A percentile compares a stretch with the other conserved stretches of the same genome.
These are phyloP conservation scores for Penicillium waksmanii DNA, from an alignment of 495 filamentous ascomycete species.

Conservation along the genomic window DNA sequence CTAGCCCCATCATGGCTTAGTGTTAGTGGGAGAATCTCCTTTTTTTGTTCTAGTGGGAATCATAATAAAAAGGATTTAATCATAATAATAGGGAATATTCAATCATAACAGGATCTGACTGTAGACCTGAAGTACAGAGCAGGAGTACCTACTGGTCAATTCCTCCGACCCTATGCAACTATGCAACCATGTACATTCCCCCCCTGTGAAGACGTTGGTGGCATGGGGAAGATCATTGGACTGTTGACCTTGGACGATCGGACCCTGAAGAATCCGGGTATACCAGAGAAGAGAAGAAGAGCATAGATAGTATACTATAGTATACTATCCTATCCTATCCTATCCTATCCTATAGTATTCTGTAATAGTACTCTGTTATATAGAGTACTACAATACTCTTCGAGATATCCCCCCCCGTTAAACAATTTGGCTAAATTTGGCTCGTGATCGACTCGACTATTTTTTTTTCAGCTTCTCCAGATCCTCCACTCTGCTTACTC, in stretches of 20 bases:
- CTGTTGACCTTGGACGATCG: neutral
- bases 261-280: neutral
- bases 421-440: conserved; percentile 3
- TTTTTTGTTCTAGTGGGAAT: conserved; percentile 1
- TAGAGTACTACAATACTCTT: too few relatives aligned
- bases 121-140: neutral
- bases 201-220: conserved; percentile 16
- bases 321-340: neutral
- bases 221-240: conserved; percentile 17
- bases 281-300: too few relatives aligned
- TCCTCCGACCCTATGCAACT: conserved; percentile 13
- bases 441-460: conserved; percentile 7
- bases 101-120: too few relatives aligned
- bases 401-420: neutral
- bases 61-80: too few relatives aligned
- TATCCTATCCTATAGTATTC: neutral
- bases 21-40: conserved; percentile 6
- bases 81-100: too few relatives aligned
- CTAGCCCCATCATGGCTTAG: conserved; percentile 16
- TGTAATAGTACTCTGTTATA: too few relatives aligned
- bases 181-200: conserved; percentile 26
- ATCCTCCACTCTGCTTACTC: conserved; percentile 17
- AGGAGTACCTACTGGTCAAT: neutral
- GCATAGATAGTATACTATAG: too few relatives aligned
- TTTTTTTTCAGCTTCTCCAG: conserved; percentile 20